Evolutionary conservation across 2,329 filamentous ascomycete species (phyloP), one percentile per base, ranked within the genome.

Genomic region (Colletotrichum lindemuthianum): DNA sequence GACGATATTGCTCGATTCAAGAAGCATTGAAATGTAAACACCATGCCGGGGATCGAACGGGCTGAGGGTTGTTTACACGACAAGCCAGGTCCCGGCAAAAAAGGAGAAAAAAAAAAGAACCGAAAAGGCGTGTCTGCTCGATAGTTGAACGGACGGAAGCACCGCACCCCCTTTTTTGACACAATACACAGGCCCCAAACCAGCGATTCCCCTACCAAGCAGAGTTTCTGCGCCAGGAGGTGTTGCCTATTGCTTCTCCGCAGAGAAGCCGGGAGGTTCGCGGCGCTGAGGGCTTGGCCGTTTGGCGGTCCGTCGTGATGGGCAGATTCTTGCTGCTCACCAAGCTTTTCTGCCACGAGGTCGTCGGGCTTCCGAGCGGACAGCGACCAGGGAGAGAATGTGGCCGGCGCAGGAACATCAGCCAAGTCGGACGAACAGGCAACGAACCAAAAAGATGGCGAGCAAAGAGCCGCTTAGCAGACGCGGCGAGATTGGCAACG

Each of bases 171-270:
- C 36, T 41, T 63, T 59, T 43, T 37, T n/a, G 43, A 15, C 43
- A 6, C 12, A 15, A 43, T 9, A 43, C 12, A 16, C 11, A n/a
- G 16, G 15, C n/a, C 43, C 13, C 13, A 13, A 59, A 53, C 24
- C 24, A 24, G 24, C 24, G 24, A 24, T 5, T 24, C 24, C 24
- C 24, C 24, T 24, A 24, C 4, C 24, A 24, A 24, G 24, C 24
- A 24, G 24, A 24, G 37, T 36, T 49, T 63, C 48, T 48, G 60
- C 60, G 55, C 55, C 60, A 63, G 59, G 60, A 11, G 16, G 11
- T 24, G 24, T 52, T 43, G 41, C 11, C 5, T 8, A 12, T 6
- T 13, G 13, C 13, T 24, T 24, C 24, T 24, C 5, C 24, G 24
- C 24, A 24, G 5, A 24, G 24, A 24, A 24, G 24, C 24, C 5